Base-by-base conservation (phyloP, 768 basidiomycete genomes). In the Mrakia gelida region DNA sequence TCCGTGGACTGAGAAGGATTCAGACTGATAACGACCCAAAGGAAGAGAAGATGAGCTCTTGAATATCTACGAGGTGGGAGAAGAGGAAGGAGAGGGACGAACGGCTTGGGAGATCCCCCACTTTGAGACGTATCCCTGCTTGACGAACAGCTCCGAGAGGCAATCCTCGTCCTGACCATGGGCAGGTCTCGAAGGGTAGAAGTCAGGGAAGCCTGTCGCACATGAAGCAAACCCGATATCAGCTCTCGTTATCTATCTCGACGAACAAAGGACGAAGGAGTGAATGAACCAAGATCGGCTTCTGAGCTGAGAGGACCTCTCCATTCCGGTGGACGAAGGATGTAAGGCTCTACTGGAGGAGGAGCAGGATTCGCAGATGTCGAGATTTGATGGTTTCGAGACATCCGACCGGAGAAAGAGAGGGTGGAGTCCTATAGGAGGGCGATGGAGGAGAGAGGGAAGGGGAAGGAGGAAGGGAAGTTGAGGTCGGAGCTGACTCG, bases 1-100 rank as follows among this genome's bases (percentile, higher is more conserved):
- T 30, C 80, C 80, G 65, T 83, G 82, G 0, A 82, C 82, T 1
- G 82, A 81, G 73, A 81, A 83, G 0, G 79, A 79, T 52, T 83
- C 82, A 9, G 81, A 81, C 81, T 82, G 80, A 23, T 28, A 15
- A 13, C 7, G 49, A 15, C 1, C n/a, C 62, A 21, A 41, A 23
- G 2, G 38, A 59, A 18, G n/a, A 2, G 71, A 77, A 30, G 1
- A 77, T 79, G 23, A 79, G 23, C 10, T 59, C 28, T 56, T 56
- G 13, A n/a, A n/a, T n/a, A n/a, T n/a, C 28, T 59, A 26, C 15
- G 23, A 15, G 21, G 32, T 54, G 5, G 56, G 9, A 9, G 49
- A 30, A 21, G 11, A 59, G n/a, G 52, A 34, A 10, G n/a, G n/a
- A n/a, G n/a, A n/a, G n/a, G n/a, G 41, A 79, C 78, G 34, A 1